A percentile compares a stretch with the other conserved stretches of the same genome.
Conservation (phyloP, 2,329 filamentous ascomycete genomes). For the Exophiala xenobiotica region DNA sequence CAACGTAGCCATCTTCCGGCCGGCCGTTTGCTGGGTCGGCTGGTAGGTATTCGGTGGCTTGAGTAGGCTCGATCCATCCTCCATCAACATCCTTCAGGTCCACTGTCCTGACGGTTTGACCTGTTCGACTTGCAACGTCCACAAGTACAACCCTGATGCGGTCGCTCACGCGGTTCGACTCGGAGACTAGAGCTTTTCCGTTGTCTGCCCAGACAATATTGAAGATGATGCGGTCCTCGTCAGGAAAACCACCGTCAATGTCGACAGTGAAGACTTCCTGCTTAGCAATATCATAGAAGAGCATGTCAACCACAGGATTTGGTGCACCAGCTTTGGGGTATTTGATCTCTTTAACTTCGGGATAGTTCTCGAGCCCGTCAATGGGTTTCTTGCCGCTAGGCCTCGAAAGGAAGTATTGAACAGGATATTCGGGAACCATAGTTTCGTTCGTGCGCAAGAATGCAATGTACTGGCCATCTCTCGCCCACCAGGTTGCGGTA, state of each 20-base stretch:
- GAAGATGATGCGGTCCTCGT: slow-evolving; percentile 84
- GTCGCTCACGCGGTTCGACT: slow-evolving; percentile 93
- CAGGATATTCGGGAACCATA: slow-evolving; percentile 82
- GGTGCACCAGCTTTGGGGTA: slow-evolving; percentile 95
- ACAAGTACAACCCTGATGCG: slow-evolving; percentile 83
- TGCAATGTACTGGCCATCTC: slow-evolving; percentile 82
- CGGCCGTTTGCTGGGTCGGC: slow-evolving; percentile 75
- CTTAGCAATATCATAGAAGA: slow-evolving; percentile 82
- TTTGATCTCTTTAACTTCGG: slow-evolving; percentile 87
- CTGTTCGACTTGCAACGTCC: slow-evolving; percentile 70
- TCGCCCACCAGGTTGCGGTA: slow-evolving; percentile 92
- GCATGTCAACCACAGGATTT: slow-evolving; percentile 83
- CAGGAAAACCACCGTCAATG: slow-evolving; percentile 72
- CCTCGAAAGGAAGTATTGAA: slow-evolving; percentile 88
- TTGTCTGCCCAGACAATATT: slow-evolving; percentile 86
- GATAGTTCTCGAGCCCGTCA: slow-evolving; percentile 79
- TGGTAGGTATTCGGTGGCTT: slow-evolving; percentile 81
- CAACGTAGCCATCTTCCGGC: slow-evolving; percentile 83
- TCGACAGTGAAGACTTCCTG: slow-evolving; percentile 77
- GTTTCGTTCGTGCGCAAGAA: slow-evolving; percentile 95
- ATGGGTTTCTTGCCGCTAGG: slow-evolving; percentile 71
- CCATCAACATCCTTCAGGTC: slow-evolving; percentile 85
- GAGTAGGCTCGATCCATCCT: slow-evolving; percentile 94
- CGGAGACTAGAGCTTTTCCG: slow-evolving; percentile 77
- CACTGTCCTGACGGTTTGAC: slow-evolving; percentile 74